These are phyloP conservation scores for Aspergillus bombycis DNA, from an alignment of 2,329 filamentous ascomycete species.

Conservation along the genomic window DNA sequence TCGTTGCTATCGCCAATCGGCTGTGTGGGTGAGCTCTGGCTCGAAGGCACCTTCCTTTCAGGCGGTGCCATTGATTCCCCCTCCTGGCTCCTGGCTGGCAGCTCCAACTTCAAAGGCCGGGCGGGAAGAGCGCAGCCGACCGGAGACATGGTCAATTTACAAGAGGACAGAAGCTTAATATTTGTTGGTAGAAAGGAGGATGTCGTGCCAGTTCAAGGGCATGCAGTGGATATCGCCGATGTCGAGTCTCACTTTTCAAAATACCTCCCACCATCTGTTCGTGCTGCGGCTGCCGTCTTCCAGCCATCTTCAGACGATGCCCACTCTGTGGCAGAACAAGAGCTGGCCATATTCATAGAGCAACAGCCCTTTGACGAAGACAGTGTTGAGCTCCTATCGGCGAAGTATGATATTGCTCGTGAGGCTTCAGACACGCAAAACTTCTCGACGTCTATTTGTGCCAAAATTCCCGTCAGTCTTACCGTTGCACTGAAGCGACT, in stretches of 20 bases:
- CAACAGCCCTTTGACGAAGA: constrained; percentile 29
- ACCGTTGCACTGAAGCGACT: constrained; percentile 43
- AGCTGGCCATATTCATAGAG: constrained; percentile 39
- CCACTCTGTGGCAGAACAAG: constrained; percentile 23
- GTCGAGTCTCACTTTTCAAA: constrained; percentile 43
- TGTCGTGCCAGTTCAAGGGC: constrained; percentile 38
- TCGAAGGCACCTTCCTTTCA: constrained; percentile 43
- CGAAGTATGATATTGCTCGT: constrained; percentile 26
- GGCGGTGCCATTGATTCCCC: constrained; percentile 27
- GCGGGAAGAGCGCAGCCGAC: constrained; percentile 33
- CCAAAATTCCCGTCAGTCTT: constrained; percentile 35
- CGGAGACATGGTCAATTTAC: constrained; percentile 36
- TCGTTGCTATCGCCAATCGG: constrained; percentile 46
- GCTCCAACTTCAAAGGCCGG: constrained; percentile 32
- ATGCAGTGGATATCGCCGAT: constrained; percentile 45
- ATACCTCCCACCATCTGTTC: constrained; percentile 36
- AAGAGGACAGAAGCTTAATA: constrained; percentile 31
- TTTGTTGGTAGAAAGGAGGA: constrained; percentile 41
- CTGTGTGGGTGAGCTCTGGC: constrained; percentile 41
- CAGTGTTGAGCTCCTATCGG: constrained; percentile 29
- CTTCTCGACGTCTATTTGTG: constrained; percentile 20
- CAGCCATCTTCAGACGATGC: constrained; percentile 14
- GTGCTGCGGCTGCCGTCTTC: constrained; percentile 33
- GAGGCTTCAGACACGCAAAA: constrained; percentile 15
- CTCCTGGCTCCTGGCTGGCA: constrained; percentile 39